These are phyloP conservation scores for Skeletonema marinoi DNA, from an alignment of 108 stramenopile species.

Conservation along the genomic window DNA sequence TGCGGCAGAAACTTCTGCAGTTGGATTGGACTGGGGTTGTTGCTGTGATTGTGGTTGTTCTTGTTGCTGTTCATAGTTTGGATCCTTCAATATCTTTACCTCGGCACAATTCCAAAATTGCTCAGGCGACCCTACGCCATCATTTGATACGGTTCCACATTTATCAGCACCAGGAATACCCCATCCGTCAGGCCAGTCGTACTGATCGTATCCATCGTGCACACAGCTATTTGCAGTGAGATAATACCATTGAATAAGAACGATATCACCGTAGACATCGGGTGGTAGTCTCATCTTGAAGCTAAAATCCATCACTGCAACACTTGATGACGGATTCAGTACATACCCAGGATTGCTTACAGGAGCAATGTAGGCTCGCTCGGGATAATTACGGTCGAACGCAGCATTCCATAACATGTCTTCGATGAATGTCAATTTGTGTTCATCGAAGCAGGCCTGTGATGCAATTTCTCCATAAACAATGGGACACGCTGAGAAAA, in stretches of 20 bases:
- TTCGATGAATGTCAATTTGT: conserved; percentile 57
- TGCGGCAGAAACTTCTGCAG: background rate
- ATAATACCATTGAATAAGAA: conserved; percentile 76
- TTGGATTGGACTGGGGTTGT: background rate
- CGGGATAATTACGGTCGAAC: conserved; percentile 51
- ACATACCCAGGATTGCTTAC: conserved; percentile 16
- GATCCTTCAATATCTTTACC: conserved; percentile 10
- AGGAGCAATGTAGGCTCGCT: conserved; percentile 67
- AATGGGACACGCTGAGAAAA: conserved; percentile 57
- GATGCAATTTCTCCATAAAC: conserved; percentile 42
- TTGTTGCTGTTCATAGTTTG: background rate
- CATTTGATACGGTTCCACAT: conserved; percentile 26
- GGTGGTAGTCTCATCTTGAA: conserved; percentile 57
- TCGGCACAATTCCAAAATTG: conserved; percentile 37
- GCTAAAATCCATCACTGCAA: conserved; percentile 31
- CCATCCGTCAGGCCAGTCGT: conserved; percentile 47
- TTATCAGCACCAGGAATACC: background rate
- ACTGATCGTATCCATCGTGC: conserved; percentile 42
- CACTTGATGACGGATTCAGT: conserved; percentile 19
- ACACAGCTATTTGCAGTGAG: conserved; percentile 51
- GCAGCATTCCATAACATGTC: conserved; percentile 52
- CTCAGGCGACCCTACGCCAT: conserved; percentile 30
- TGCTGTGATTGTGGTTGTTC: background rate
- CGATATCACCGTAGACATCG: conserved; percentile 60
- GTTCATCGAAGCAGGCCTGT: conserved; percentile 59